phyloP scores from a whole-genome alignment of 805 yeast species.

The Kregervanrija fluxuum region DNA sequence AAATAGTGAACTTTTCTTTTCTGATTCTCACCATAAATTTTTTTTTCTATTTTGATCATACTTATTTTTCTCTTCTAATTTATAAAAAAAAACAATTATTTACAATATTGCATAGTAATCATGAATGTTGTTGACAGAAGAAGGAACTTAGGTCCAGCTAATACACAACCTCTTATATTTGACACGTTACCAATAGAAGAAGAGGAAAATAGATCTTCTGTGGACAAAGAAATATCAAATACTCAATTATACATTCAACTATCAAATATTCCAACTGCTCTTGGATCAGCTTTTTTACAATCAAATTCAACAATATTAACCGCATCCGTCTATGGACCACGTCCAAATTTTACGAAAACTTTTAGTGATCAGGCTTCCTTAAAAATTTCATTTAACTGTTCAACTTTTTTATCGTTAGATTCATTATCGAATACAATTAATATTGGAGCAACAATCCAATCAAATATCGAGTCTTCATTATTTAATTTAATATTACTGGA shows the following conservation, averaged over 20 bases:
- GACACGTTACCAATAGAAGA: slow-evolving; percentile 10
- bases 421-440: slow-evolving; percentile 28
- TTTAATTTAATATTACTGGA: slow-evolving; percentile 42
- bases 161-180: slow-evolving; percentile 47
- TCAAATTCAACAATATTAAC: slow-evolving; percentile 52
- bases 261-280: slow-evolving; percentile 53
- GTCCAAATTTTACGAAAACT: slow-evolving; percentile 45
- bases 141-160: slow-evolving; percentile 77
- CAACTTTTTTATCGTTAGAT: slow-evolving; percentile 26
- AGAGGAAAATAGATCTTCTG: slow-evolving; percentile 12
- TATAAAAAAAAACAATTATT: neutral
- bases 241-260: slow-evolving; percentile 42
- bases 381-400: slow-evolving; percentile 16
- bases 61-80: neutral
- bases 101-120: neutral
- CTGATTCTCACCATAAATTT: neutral
- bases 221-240: slow-evolving; percentile 6
- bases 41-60: slow-evolving; percentile 3
- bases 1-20: slow-evolving; percentile 4
- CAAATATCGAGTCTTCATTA: slow-evolving; percentile 35
- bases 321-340: slow-evolving; percentile 80
- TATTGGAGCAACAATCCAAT: slow-evolving; percentile 20
- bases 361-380: slow-evolving; percentile 28
- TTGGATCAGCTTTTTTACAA: slow-evolving; percentile 79
- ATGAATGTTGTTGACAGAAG: slow-evolving; percentile 61